A percentile compares a stretch with the other conserved stretches of the same genome.
Evolutionary conservation across 768 basidiomycete species (phyloP).

Genomic region (Hirschioporus abietinus): DNA sequence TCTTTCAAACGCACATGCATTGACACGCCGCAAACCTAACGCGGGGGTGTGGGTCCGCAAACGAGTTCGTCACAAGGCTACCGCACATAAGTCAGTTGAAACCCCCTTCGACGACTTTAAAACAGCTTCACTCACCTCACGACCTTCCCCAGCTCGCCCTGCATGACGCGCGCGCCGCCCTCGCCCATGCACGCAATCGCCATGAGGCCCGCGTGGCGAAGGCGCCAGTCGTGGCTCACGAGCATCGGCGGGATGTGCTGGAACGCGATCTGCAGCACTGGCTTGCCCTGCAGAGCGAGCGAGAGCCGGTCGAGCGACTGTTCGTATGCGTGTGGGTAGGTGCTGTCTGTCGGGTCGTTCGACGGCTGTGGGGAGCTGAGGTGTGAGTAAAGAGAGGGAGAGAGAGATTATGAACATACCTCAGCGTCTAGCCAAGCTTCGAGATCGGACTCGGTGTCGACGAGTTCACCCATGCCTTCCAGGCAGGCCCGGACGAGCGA

Average conservation of each 20-base stretch:
- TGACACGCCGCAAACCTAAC: slow-evolving; percentile 78
- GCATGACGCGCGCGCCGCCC: slow-evolving; percentile 68
- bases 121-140: slow-evolving; percentile 51
- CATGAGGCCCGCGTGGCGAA: slow-evolving; percentile 81
- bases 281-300: slow-evolving; percentile 70
- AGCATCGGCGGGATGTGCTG: slow-evolving; percentile 81
- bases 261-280: slow-evolving; percentile 76
- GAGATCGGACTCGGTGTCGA: slow-evolving; percentile 42
- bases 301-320: slow-evolving; percentile 80
- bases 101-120: neutral
- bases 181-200: slow-evolving; percentile 83
- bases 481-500: slow-evolving; percentile 70
- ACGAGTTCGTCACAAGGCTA: slow-evolving; percentile 74
- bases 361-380: slow-evolving; percentile 46
- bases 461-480: slow-evolving; percentile 78
- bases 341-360: slow-evolving; percentile 50
- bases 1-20: slow-evolving; percentile 53
- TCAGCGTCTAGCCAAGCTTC: slow-evolving; percentile 69
- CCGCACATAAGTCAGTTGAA: slow-evolving; percentile 13
- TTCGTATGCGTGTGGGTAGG: slow-evolving; percentile 72
- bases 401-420: slow-evolving; percentile 53
- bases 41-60: slow-evolving; percentile 71
- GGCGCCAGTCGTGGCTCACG: slow-evolving; percentile 76
- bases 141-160: slow-evolving; percentile 75
- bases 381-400: slow-evolving; percentile 9